Evolutionary conservation across 352 stramenopile species (phyloP).

Genomic region (Globisporangium nodosum): DNA sequence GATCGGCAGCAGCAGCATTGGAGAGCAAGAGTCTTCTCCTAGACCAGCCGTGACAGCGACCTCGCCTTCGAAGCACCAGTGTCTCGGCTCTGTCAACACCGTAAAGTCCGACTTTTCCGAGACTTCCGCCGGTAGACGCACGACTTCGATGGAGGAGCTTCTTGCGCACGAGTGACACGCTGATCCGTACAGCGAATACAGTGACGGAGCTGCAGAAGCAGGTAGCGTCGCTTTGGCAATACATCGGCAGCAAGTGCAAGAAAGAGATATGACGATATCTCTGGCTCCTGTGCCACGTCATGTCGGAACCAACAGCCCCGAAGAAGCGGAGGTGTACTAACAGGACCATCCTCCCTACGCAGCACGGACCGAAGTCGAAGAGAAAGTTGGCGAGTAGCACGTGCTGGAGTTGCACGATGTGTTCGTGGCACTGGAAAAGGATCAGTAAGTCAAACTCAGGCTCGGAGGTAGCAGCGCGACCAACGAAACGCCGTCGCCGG

Average conservation of each 20-base stretch:
- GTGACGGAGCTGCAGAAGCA: constrained; percentile 50
- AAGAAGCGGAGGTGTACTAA: constrained; percentile 70
- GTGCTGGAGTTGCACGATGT: constrained; percentile 53
- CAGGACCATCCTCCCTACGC: constrained; percentile 73
- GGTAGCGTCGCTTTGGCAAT: constrained; percentile 52
- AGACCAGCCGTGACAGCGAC: neutral
- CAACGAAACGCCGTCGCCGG: constrained; percentile 10
- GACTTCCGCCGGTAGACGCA: neutral
- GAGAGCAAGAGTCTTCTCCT: neutral
- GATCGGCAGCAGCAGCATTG: neutral
- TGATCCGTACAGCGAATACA: constrained; percentile 73
- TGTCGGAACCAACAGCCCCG: constrained; percentile 72
- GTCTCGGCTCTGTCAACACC: neutral
- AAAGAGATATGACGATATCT: constrained; percentile 43
- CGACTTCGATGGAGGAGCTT: constrained; percentile 34
- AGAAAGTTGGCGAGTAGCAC: constrained; percentile 50
- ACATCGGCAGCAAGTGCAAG: constrained; percentile 65
- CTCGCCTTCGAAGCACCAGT: constrained; percentile 3
- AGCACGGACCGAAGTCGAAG: constrained; percentile 53
- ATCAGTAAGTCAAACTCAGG: constrained; percentile 66
- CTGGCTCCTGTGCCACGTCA: constrained; percentile 54
- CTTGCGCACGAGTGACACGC: constrained; percentile 56
- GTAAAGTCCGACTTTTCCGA: neutral
- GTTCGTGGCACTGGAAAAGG: constrained; percentile 38
- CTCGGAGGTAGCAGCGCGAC: constrained; percentile 34